Base-by-base conservation (phyloP, 2,329 filamentous ascomycete species). In the Neoascochyta sp. region DNA sequence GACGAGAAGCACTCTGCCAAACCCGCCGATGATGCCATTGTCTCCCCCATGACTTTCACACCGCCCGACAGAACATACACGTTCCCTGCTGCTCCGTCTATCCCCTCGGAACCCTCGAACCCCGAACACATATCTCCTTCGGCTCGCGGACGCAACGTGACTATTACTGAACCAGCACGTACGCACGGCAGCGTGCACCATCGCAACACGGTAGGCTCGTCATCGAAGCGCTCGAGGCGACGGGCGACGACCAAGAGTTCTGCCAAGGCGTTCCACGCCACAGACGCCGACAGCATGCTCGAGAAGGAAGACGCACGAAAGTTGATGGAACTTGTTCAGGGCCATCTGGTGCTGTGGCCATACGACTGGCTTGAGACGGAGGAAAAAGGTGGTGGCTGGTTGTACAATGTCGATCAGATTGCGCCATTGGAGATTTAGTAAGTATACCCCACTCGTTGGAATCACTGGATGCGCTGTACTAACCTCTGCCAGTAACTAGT, bases 361-460 rank as follows among this genome's bases (percentile, higher is more conserved):
- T 95, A 96, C 63, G 87, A 98, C 54, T 98, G 93, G 78, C 37
- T 65, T 1, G 77, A 84, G 50, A 84, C 82, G 33, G 92, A 96
- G 66, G 92, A 96, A 69, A 79, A 81, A 54, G 89, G 87, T 45
- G 86, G 88, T 34, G 94, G 95, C 58, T 98, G 92, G 92, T 76
- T 95, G 41, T 96, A 95, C 66, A 87, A 90, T 57, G 86, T 96
- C 33, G 92, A 98, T 63, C 83, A 93, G 63, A 82, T 98, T 59
- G 93, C 92, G 51, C 92, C 92, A 34, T 72, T 98, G 65, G 88
- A 95, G 67, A 96, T 98, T 54, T 98, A 98, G 85, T 54, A 33
- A 50, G 50, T 49, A 14, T 12, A 8, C 18, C 9, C 18, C 20
- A n/a, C n/a, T n/a, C n/a, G n/a, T n/a, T n/a, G n/a, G n/a, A n/a